Evolutionary conservation across 2,329 filamentous ascomycete genomes (phyloP), one percentile per base, ranked within the genome.

Genomic region (Anthostomella pinea): DNA sequence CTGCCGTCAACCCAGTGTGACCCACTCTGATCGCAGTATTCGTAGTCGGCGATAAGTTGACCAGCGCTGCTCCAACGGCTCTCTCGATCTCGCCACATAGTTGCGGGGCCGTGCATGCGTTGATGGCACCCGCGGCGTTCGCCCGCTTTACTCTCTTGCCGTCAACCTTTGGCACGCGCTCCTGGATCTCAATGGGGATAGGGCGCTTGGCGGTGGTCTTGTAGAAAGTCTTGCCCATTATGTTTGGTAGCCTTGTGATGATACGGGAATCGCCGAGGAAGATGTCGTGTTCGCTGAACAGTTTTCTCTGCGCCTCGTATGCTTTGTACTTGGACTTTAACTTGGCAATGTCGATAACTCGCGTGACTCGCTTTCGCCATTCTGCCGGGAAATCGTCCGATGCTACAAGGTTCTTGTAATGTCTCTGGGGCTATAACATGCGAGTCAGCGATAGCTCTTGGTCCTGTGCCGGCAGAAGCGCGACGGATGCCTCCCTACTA

Each of bases 231-330:
- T 95, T 97, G 53, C 91, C 93, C 9, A 98, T 79, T 3, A 82
- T 71, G 48, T 79, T 77, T 38, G 90, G 87, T 41, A 97, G 74
- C 18, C 73, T 68, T 60, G 77, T 82, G 57, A 83, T 72, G 53
- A 98, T 85, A 31, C 93, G 77, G 58, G 95, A 87, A 62, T 98
- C 93, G 34, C 86, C 91, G 39, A 98, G 75, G 69, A 98, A 97
- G 38, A 97, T 70, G 60, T 97, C 93, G 64, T 96, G 88, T 63
- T 95, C 87, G 28, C 80, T 71, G 45, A 84, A 77, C 22, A 98
- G 77, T 63, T 93, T 87, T 48, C 93, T 77, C 64, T 87, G 82
- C 35, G 80, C 81, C 69, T 98, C 93, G 66, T 87, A 98, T 43
- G 85, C 79, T 70, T 85, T 83, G 75, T 85, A 96, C 69, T 93